Base-by-base conservation (phyloP, 106 monocot species). In the Xerophyta viscosa region DNA sequence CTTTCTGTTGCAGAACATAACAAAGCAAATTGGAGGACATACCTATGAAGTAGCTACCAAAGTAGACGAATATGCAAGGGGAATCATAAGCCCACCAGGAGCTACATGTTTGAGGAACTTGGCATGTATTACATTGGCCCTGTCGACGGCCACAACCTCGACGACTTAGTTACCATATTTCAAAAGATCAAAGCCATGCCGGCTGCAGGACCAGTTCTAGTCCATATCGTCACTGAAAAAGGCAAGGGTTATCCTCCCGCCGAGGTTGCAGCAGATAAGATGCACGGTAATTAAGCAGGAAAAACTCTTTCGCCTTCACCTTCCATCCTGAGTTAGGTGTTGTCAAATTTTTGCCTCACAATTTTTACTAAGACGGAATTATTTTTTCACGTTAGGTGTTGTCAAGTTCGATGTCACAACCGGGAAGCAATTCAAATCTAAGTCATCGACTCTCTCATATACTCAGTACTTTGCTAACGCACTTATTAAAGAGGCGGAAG, bases 161-260 rank as follows among this genome's bases (percentile, higher is more conserved):
- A 69, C 0, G 85, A 91, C 47, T 54, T 91, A 3, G 69, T 82
- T 24, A 78, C 78, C 37, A 82, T 91, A 24, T 65, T 91, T 17
- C 15, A 82, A 26, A 78, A 91, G 61, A 78, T 91, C n/a, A 86
- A 73, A 52, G 29, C 63, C 1, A 76, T 77, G 82, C 78, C 78
- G 10, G 79, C 92, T 22, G 75, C 86, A 0, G 92, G 92, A 26
- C 92, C 92, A 3, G 92, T 92, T 13, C 67, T 92, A 15, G 66
- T 92, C 66, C 92, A 92, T 47, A 62, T 92, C 2, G 80, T 92
- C 9, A 92, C 92, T 0, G 92, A 92, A 54, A 87, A 92, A 49
- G 92, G 87, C 1, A 78, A 79, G 29, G 92, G 92, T 0, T 92
- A 92, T 41, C 79, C 87, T 26, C 79, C 75, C 43, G 92, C 92